Evolutionary conservation across 306 rosid species (phyloP).

Genomic region (Cicer judaicum): DNA sequence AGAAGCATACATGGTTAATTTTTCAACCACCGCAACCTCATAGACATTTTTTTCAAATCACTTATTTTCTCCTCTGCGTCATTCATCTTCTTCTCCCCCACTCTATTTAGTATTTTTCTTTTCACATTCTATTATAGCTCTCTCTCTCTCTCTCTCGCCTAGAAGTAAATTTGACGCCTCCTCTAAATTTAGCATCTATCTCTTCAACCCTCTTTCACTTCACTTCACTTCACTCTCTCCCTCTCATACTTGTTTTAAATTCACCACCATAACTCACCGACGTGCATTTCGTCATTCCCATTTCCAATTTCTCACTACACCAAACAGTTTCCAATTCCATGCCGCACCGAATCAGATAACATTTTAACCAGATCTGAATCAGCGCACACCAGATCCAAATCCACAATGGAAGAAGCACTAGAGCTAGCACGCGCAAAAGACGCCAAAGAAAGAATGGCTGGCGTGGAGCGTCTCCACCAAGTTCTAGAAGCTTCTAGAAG

Average conservation of each 20-base stretch:
- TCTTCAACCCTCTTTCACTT: constrained; percentile 23
- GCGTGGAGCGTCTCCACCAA: constrained; percentile 90
- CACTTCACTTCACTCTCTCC: constrained; percentile 33
- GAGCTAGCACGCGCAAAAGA: constrained; percentile 96
- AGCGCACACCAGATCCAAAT: constrained; percentile 48
- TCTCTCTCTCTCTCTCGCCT: constrained; percentile 1
- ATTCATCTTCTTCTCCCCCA: constrained; percentile 32
- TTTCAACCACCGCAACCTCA: constrained; percentile 34
- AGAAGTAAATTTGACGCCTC: constrained; percentile 30
- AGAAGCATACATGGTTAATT: constrained; percentile 28
- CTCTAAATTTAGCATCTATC: constrained; percentile 13
- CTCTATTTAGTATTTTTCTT: background rate
- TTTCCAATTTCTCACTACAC: background rate
- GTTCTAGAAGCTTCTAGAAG: constrained; percentile 88
- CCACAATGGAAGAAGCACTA: constrained; percentile 91
- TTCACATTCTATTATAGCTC: background rate
- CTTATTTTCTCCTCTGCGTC: constrained; percentile 29
- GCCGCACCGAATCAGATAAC: constrained; percentile 4
- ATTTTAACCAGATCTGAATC: constrained; percentile 47
- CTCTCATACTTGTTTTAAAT: constrained; percentile 12
- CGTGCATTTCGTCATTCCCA: constrained; percentile 1
- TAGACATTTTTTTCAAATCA: constrained; percentile 32
- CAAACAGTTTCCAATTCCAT: constrained; percentile 28
- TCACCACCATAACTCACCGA: background rate
- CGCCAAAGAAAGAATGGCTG: constrained; percentile 96